phyloP scores from a whole-genome alignment of 2,329 filamentous ascomycete species.

The Pseudofabraea citricarpa region DNA sequence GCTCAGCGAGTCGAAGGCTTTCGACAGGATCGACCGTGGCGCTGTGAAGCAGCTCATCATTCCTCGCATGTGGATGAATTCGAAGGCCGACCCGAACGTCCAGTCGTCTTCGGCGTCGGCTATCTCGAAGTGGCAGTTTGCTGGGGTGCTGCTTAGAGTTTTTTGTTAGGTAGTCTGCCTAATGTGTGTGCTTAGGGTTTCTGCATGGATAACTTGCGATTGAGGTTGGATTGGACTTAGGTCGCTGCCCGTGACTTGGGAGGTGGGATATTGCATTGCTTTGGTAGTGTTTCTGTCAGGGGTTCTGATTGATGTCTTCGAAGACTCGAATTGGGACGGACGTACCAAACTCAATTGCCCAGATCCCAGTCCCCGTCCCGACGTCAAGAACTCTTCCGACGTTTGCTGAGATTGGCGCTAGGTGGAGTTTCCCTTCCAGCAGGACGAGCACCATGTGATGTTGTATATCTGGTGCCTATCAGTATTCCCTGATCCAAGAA shows the following conservation, averaged over 20 bases:
- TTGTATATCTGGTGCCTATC: conserved; percentile 1
- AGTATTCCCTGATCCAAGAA: background rate
- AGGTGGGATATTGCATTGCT: background rate
- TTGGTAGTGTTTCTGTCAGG: background rate
- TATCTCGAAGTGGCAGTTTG: conserved; percentile 43
- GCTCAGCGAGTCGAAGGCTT: background rate
- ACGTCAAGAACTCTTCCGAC: conserved; percentile 31
- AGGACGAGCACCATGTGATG: conserved; percentile 7
- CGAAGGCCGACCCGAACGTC: conserved; percentile 39
- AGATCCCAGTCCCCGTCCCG: conserved; percentile 34
- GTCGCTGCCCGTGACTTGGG: background rate
- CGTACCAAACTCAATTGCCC: conserved; percentile 1
- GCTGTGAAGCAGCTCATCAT: conserved; percentile 1
- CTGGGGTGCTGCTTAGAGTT: conserved; percentile 30
- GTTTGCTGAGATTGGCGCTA: conserved; percentile 18
- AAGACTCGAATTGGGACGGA: too few relatives aligned
- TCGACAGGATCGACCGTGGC: background rate
- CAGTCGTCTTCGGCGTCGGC: conserved; percentile 45
- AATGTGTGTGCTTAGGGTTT: too few relatives aligned
- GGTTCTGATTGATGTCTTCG: background rate
- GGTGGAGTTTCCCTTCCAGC: conserved; percentile 6
- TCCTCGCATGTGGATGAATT: conserved; percentile 31
- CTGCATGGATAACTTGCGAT: too few relatives aligned
- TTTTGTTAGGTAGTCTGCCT: too few relatives aligned
- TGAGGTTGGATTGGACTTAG: conserved; percentile 3